These are phyloP conservation scores for Taphrina pruni DNA, from an alignment of 1,139 yeast genomes.

Conservation along the genomic window DNA sequence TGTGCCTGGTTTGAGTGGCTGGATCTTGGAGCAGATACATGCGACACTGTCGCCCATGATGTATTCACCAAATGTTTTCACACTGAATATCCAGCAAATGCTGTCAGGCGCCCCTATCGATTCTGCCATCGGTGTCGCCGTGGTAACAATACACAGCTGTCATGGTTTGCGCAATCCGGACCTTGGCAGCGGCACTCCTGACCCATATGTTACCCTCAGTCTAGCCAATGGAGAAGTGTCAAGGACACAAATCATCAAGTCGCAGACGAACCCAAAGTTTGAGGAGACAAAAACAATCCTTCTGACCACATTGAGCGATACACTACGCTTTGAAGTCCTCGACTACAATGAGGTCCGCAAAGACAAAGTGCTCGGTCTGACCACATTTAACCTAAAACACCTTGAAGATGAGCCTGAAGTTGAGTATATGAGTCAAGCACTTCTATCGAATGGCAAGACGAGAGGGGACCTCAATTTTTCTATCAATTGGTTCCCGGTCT, in stretches of 20 bases:
- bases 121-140: constrained; percentile 85
- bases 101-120: constrained; percentile 81
- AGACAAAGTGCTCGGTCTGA: constrained; percentile 79
- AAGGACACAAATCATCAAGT: constrained; percentile 67
- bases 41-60: constrained; percentile 87
- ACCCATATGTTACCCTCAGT: constrained; percentile 78
- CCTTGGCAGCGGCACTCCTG: constrained; percentile 75
- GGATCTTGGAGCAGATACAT: constrained; percentile 81
- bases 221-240: constrained; percentile 59
- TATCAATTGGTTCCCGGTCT: constrained; percentile 75
- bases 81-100: constrained; percentile 87
- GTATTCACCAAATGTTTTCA: constrained; percentile 87
- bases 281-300: constrained; percentile 76
- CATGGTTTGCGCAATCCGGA: constrained; percentile 70
- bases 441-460: constrained; percentile 76
- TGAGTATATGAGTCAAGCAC: constrained; percentile 60
- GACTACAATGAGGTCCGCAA: constrained; percentile 81
- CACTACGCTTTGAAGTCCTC: constrained; percentile 68
- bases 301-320: constrained; percentile 77
- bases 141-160: constrained; percentile 70
- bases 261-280: constrained; percentile 79
- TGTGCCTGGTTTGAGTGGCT: constrained; percentile 82
- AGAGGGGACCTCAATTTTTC: constrained; percentile 77
- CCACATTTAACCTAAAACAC: constrained; percentile 74
- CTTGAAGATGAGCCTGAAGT: constrained; percentile 60